phyloP scores from a whole-genome alignment of 83 land plant genomes.

The Thuja plicata region DNA sequence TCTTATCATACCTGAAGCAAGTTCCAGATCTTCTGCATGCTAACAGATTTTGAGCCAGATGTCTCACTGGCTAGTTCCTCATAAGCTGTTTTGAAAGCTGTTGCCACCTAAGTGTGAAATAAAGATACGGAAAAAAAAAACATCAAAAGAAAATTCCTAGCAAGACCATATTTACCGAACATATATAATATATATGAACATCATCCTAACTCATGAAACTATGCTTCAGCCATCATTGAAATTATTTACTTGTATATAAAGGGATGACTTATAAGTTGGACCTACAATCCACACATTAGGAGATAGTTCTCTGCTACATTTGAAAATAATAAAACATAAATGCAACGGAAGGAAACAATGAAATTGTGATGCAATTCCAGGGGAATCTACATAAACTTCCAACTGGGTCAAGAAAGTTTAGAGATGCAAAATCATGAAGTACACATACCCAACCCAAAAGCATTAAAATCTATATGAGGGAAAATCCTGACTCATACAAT shows the following conservation, averaged over 20 bases:
- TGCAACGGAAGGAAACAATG: not conserved
- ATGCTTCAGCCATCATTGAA: not conserved
- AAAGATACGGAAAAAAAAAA: not conserved
- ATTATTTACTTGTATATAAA: not conserved
- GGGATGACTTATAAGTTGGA: not conserved
- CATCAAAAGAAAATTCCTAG: not conserved
- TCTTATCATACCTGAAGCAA: constrained; percentile 66
- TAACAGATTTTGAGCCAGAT: constrained; percentile 75
- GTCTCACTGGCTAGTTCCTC: constrained; percentile 59
- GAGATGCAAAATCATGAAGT: not conserved
- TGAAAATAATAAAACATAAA: not conserved
- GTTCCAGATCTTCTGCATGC: constrained; percentile 93
- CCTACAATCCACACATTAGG: not conserved
- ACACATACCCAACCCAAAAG: not conserved
- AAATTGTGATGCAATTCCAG: not conserved
- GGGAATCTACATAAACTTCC: not conserved
- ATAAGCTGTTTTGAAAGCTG: constrained; percentile 75
- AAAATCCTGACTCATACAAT: constrained; percentile 9
- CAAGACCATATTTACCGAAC: not conserved
- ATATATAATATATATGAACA: not conserved
- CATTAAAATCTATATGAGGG: constrained; percentile 14
- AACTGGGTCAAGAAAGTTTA: not conserved
- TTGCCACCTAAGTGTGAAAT: constrained; percentile 64
- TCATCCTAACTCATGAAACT: not conserved
- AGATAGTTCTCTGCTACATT: not conserved